Base-by-base conservation (phyloP, 352 stramenopile species). In the Phytophthora pinifolia region DNA sequence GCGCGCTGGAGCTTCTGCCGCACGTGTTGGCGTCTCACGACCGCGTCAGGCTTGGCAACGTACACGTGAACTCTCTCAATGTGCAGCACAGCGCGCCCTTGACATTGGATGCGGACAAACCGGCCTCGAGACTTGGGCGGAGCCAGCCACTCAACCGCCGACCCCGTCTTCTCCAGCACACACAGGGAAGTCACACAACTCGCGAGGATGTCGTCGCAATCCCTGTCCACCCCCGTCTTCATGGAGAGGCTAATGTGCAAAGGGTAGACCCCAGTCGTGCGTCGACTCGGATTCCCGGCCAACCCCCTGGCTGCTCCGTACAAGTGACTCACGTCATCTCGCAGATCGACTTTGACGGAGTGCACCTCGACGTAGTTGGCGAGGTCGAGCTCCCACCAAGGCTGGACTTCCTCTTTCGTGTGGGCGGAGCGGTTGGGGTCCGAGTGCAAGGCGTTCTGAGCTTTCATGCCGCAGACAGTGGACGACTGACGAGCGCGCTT, bases 21-120 rank as follows among this genome's bases (percentile, higher is more conserved):
- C 27, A 76, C 43, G n/a, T 53, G 42, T 14, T 67, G 54, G 9
- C 54, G 45, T 20, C 56, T 66, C 5, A 49, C 22, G 2, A 50
- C 33, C 13, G 54, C 36, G 32, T 78, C 72, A n/a, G 54, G 34
- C 5, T 85, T 70, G 3, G 56, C 53, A 8, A 83, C 66, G 41
- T 70, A 85, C 30, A 85, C 76, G 15, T 85, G 65, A 10, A 87
- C 76, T 13, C 56, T 61, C 35, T 89, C 79, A 46, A 88, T 83
- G 34, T 89, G 76, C 2, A 89, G 47, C 33, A 79, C 67, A 9
- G 72, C 75, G 1, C 64, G 53, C 5, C 51, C 38, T 54, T 73
- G 53, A n/a, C 70, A 69, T 34, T 89, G 76, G 3, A 89, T 62
- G 9, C 79, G 79, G 17, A 89, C 70, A 30, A 86, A 89, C 14